Percentiles rank a stretch among this genome's conserved stretches.
phyloP scores from a whole-genome alignment of 352 stramenopile genomes.

The Phytopythium delawarense region DNA sequence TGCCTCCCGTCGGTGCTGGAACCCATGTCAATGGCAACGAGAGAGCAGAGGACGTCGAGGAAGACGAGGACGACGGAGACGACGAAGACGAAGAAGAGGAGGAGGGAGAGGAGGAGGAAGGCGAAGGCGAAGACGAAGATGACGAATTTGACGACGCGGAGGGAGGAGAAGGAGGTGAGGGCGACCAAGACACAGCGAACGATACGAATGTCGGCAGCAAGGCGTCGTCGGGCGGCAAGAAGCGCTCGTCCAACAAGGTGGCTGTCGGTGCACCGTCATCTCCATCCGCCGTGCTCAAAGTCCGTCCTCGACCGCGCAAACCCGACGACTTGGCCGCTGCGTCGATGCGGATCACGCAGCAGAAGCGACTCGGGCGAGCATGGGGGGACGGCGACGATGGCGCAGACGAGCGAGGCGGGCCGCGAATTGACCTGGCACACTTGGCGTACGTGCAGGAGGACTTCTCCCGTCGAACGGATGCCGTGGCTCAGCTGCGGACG shows the following conservation, averaged over 20 bases:
- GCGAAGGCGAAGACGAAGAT: slow-evolving; percentile 19
- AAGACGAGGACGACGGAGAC: slow-evolving; percentile 14
- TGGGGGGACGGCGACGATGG: slow-evolving; percentile 23
- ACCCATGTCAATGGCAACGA: slow-evolving; percentile 3
- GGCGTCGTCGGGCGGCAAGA: slow-evolving; percentile 6
- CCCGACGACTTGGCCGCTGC: slow-evolving; percentile 16
- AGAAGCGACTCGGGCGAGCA: slow-evolving; percentile 58
- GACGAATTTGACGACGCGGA: slow-evolving; percentile 15
- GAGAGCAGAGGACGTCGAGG: slow-evolving; percentile 12
- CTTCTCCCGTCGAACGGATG: slow-evolving; percentile 50
- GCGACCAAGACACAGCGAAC: slow-evolving; percentile 7
- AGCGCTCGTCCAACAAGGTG: slow-evolving; percentile 17
- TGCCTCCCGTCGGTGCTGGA: not conserved
- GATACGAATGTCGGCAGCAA: not conserved
- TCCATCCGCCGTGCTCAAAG: slow-evolving; percentile 8
- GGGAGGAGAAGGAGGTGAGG: not conserved
- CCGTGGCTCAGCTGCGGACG: slow-evolving; percentile 50
- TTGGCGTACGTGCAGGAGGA: slow-evolving; percentile 67
- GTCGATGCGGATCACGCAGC: slow-evolving; percentile 31
- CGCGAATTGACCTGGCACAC: slow-evolving; percentile 61
- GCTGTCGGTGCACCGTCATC: not conserved
- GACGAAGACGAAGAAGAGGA: slow-evolving; percentile 16
- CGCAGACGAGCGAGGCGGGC: slow-evolving; percentile 26
- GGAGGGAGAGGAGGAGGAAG: slow-evolving; percentile 17
- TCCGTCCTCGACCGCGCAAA: slow-evolving; percentile 20